phyloP scores from a whole-genome alignment of 2,329 filamentous ascomycete genomes.

The Botrytis fabae region DNA sequence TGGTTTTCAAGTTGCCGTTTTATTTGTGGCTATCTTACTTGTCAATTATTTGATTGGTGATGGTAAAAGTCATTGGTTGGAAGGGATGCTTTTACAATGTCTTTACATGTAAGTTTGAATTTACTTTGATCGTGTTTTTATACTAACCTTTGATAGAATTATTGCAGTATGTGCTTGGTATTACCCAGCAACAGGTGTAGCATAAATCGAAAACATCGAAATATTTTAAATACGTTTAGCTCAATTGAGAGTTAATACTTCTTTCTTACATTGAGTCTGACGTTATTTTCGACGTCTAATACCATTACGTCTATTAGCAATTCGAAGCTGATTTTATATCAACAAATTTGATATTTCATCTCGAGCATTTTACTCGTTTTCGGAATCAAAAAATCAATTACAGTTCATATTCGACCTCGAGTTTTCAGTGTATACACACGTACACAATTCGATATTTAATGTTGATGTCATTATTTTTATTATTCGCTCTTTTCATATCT shows the following conservation, averaged over 20 bases:
- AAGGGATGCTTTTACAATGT: conserved; percentile 39
- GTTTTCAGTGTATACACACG: not conserved
- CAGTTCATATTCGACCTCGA: not conserved
- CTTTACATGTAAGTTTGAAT: conserved; percentile 37
- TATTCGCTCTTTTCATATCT: not conserved
- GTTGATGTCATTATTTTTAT: not conserved
- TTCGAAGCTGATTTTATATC: not conserved
- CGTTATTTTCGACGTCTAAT: too few species aligned
- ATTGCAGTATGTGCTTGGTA: conserved; percentile 33
- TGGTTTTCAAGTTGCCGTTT: conserved; percentile 80
- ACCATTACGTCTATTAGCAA: not conserved
- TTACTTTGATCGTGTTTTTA: not conserved
- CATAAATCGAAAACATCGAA: not conserved
- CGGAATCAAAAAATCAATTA: not conserved
- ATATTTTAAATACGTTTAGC: not conserved
- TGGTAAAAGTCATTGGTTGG: conserved; percentile 51
- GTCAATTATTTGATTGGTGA: conserved; percentile 86
- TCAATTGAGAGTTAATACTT: not conserved
- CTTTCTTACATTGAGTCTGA: not conserved
- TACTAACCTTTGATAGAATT: conserved; percentile 23
- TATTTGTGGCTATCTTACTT: conserved; percentile 81
- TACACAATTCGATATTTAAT: conserved; percentile 14
- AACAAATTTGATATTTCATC: not conserved
- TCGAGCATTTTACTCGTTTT: not conserved
- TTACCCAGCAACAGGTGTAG: conserved; percentile 23